These are phyloP conservation scores for Datura wrightii DNA, from an alignment of 257 asterid genomes.

Conservation along the genomic window DNA sequence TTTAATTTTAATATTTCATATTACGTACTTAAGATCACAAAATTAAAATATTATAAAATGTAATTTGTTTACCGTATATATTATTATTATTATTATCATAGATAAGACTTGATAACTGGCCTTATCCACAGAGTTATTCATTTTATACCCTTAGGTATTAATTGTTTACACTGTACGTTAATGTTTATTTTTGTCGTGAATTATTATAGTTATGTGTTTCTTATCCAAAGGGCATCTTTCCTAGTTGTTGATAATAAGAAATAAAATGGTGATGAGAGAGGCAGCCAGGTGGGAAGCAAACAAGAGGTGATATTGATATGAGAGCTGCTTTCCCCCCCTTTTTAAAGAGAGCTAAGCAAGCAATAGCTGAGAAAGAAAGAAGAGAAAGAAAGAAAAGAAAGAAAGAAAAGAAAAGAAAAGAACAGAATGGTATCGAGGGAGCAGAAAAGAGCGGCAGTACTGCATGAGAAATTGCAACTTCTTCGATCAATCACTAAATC, in stretches of 20 bases:
- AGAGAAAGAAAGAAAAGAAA: not conserved
- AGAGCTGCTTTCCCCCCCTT: slow-evolving; percentile 54
- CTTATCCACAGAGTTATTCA: not conserved
- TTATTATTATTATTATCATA: not conserved
- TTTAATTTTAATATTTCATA: too few relatives aligned
- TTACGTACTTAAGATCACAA: too few relatives aligned
- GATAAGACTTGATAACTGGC: not conserved
- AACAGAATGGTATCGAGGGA: slow-evolving; percentile 67
- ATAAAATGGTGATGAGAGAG: slow-evolving; percentile 21
- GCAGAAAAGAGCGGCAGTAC: slow-evolving; percentile 49
- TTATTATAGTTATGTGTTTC: not conserved
- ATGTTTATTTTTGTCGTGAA: slow-evolving; percentile 16
- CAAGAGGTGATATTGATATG: slow-evolving; percentile 64
- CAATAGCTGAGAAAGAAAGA: not conserved
- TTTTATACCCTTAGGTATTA: not conserved
- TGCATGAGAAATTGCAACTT: slow-evolving; percentile 78
- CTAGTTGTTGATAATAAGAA: slow-evolving; percentile 16
- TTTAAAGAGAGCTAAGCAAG: slow-evolving; percentile 40
- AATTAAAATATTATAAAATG: too few relatives aligned
- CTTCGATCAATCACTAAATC: slow-evolving; percentile 89
- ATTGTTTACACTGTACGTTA: not conserved
- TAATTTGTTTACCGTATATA: not conserved
- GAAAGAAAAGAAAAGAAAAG: not conserved
- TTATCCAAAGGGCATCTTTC: slow-evolving; percentile 34
- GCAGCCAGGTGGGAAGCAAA: slow-evolving; percentile 59